These are phyloP conservation scores for Ceratocystis eucalypticola DNA, from an alignment of 2,329 filamentous ascomycete species.

Conservation along the genomic window DNA sequence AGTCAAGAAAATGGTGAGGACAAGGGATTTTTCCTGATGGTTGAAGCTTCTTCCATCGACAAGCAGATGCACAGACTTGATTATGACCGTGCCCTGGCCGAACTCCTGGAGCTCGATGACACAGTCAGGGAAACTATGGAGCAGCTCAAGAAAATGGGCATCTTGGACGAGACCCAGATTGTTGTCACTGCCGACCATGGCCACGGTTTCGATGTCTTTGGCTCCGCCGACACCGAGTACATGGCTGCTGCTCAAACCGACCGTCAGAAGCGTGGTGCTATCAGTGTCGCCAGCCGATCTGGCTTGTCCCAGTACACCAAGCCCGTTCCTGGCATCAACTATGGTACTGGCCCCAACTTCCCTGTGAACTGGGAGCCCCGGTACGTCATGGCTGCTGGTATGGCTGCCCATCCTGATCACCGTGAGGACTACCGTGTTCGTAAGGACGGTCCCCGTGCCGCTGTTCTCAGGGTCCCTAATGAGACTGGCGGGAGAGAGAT, in stretches of 20 bases:
- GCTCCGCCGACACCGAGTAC: slow-evolving; percentile 68
- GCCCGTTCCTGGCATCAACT: slow-evolving; percentile 44
- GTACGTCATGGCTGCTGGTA: slow-evolving; percentile 63
- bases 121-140: slow-evolving; percentile 62
- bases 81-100: slow-evolving; percentile 73
- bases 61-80: slow-evolving; percentile 82
- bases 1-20: slow-evolving; percentile 34
- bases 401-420: slow-evolving; percentile 59
- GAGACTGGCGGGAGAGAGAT: slow-evolving; percentile 31
- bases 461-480: slow-evolving; percentile 40
- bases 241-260: slow-evolving; percentile 49
- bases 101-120: slow-evolving; percentile 75
- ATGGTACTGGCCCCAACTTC: slow-evolving; percentile 63
- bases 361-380: slow-evolving; percentile 74
- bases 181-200: slow-evolving; percentile 79
- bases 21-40: slow-evolving; percentile 77
- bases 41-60: slow-evolving; percentile 71
- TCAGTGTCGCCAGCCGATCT: slow-evolving; percentile 60
- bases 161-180: slow-evolving; percentile 63
- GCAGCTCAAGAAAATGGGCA: slow-evolving; percentile 51
- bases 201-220: slow-evolving; percentile 79
- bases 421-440: slow-evolving; percentile 64
- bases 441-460: slow-evolving; percentile 48
- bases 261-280: slow-evolving; percentile 59
- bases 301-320: slow-evolving; percentile 63